A percentile compares a stretch with the other conserved stretches of the same genome.
These are phyloP conservation scores for Oryza brachyantha DNA, from an alignment of 176 grass and related monocot genomes.

Conservation along the genomic window DNA sequence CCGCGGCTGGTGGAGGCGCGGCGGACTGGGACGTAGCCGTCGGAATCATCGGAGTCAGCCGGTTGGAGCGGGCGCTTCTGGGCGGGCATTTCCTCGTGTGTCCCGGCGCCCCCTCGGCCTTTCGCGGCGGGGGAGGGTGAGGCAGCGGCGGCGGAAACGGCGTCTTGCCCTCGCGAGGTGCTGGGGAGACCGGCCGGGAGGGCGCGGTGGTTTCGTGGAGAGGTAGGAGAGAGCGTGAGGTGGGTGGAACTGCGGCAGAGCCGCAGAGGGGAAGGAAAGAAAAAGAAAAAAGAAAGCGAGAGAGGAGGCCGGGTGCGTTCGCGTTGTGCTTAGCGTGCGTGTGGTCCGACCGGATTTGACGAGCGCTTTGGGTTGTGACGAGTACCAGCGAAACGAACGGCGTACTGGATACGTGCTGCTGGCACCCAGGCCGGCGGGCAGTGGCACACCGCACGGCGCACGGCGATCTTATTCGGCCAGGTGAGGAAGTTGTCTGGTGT, in stretches of 20 bases:
- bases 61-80: conserved; percentile 36
- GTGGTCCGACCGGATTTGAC: conserved; percentile 22
- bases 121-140: too few relatives aligned
- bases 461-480: background rate
- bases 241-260: conserved; percentile 15
- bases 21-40: conserved; percentile 1
- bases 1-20: background rate
- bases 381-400: background rate
- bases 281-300: background rate
- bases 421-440: background rate
- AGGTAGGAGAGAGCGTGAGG: conserved; percentile 32
- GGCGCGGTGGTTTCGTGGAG: conserved; percentile 36
- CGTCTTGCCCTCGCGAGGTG: background rate
- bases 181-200: background rate
- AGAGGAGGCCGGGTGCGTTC: conserved; percentile 14
- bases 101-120: background rate
- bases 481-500: background rate
- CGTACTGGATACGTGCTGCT: conserved; percentile 17
- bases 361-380: background rate
- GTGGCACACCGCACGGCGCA: background rate
- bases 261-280: background rate
- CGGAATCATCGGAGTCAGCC: conserved; percentile 28
- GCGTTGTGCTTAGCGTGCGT: conserved; percentile 19
- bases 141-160: background rate
- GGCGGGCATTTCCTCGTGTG: conserved; percentile 31